These are phyloP conservation scores for Aspergillus wentii DNA, from an alignment of 495 filamentous ascomycete genomes.

Conservation along the genomic window DNA sequence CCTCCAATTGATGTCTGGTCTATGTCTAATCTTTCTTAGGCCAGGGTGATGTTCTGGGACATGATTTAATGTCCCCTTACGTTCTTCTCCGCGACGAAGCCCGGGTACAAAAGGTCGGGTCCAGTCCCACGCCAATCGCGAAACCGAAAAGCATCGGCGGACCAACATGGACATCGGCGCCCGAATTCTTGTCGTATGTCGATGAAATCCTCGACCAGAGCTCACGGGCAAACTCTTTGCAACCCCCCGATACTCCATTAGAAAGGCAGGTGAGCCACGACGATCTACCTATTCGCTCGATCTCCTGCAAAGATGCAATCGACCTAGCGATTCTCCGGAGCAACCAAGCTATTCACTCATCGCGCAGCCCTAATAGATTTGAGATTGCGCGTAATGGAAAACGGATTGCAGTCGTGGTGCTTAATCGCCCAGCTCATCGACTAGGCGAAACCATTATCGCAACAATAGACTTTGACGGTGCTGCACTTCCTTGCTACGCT, in stretches of 20 bases:
- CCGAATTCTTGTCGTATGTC: constrained; percentile 72
- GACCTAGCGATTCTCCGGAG: constrained; percentile 83
- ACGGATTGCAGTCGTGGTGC: constrained; percentile 79
- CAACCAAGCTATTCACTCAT: constrained; percentile 55
- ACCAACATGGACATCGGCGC: constrained; percentile 32
- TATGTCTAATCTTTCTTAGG: constrained; percentile 33
- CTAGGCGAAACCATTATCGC: constrained; percentile 82
- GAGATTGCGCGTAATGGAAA: constrained; percentile 87
- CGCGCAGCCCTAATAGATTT: constrained; percentile 77
- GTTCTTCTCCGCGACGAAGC: constrained; percentile 86
- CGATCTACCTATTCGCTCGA: constrained; percentile 23
- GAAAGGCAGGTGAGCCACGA: constrained; percentile 48
- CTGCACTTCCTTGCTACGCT: constrained; percentile 73
- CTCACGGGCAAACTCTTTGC: constrained; percentile 45
- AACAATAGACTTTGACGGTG: constrained; percentile 72
- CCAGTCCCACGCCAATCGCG: constrained; percentile 10
- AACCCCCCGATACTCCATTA: constrained; percentile 66
- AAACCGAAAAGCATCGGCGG: constrained; percentile 38
- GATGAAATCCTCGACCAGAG: constrained; percentile 67
- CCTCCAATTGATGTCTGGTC: neutral
- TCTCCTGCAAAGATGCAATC: constrained; percentile 76
- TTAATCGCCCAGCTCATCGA: constrained; percentile 86
- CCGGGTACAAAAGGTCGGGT: constrained; percentile 33
- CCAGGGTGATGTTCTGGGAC: constrained; percentile 63
- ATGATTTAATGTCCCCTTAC: constrained; percentile 92